Evolutionary conservation across 176 grass and related monocot species (phyloP).

Genomic region (Rhipidocladum racemiflorum): DNA sequence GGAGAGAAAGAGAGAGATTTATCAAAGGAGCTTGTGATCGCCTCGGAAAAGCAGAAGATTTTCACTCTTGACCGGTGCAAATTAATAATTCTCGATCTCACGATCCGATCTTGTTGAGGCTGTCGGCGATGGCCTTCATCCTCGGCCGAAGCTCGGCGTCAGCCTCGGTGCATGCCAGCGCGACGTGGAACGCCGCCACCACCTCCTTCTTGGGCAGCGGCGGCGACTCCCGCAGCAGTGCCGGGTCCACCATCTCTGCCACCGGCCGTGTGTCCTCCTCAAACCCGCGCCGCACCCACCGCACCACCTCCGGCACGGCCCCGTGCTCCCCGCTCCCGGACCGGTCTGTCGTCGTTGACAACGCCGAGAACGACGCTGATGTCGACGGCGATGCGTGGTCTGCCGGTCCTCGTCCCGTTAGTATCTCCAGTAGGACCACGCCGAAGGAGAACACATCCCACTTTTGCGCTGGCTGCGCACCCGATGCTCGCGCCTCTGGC

Average conservation of each 20-base stretch:
- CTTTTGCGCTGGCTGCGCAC: constrained; percentile 46
- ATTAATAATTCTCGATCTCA: neutral
- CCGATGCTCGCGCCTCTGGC: constrained; percentile 43
- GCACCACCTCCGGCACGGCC: constrained; percentile 54
- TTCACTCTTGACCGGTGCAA: neutral
- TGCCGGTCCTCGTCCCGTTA: constrained; percentile 45
- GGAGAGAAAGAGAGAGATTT: neutral
- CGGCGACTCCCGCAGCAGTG: constrained; percentile 39
- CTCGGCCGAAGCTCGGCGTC: constrained; percentile 64
- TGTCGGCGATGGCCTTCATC: constrained; percentile 78
- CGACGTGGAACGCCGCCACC: constrained; percentile 68
- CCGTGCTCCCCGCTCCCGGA: constrained; percentile 46
- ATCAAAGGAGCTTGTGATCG: neutral
- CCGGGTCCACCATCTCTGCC: constrained; percentile 60
- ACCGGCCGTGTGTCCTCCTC: constrained; percentile 52
- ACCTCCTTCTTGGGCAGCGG: constrained; percentile 73
- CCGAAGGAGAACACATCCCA: constrained; percentile 88
- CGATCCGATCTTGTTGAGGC: constrained; percentile 61
- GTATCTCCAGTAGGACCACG: constrained; percentile 66
- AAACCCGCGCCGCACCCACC: constrained; percentile 72
- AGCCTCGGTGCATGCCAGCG: constrained; percentile 56
- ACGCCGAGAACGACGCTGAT: constrained; percentile 38
- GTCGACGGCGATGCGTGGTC: constrained; percentile 61
- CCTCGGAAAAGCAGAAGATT: neutral
- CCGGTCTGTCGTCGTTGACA: constrained; percentile 22